Evolutionary conservation across 2,329 filamentous ascomycete genomes (phyloP), one percentile per base, ranked within the genome.

Genomic region (Alternaria triticina): DNA sequence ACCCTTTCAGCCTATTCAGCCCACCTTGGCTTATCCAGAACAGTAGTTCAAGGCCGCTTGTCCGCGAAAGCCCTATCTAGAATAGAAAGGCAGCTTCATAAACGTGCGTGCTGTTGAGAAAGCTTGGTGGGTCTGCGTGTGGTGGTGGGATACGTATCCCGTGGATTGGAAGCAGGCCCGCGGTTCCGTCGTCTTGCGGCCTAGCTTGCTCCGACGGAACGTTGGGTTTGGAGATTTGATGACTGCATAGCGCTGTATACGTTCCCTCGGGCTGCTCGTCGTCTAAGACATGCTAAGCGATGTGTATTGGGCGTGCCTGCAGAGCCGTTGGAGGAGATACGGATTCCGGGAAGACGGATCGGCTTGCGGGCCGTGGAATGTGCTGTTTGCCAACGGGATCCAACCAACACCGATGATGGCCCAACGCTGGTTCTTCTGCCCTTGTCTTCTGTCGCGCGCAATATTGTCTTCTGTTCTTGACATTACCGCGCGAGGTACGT

Each of bases 1-100:
- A 55, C 56, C 57, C 57, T 61, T 68, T 67, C 61, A 67, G 66
- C 59, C 66, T 65, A 60, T 64, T 69, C 43, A 49, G 40, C 28
- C 52, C 46, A 52, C 11, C 50, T 64, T 61, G 59, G 55, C 59
- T 47, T 27, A 56, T 43, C 49, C 36, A 46, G 30, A 50, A 17
- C 6, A 57, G 13, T 47, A 11, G 22, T 20, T 46, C 49, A 20
- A 43, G 36, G 43, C 56, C 52, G 17, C 54, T 54, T 52, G 60
- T 30, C 50, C 52, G 28, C 8, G 25, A 49, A 45, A 17, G 40
- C 33, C 23, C 36, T 40, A 58, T 40, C 33, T 50, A n/a, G n/a
- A 20, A 58, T 50, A 22, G 17, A 43, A 22, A 47, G 6, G n/a
- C 6, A 25, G 11, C 15, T 43, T 22, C 50, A 23, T 33, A 23